Base-by-base conservation (phyloP, 2,329 filamentous ascomycete species). In the Elsinoe batatas region DNA sequence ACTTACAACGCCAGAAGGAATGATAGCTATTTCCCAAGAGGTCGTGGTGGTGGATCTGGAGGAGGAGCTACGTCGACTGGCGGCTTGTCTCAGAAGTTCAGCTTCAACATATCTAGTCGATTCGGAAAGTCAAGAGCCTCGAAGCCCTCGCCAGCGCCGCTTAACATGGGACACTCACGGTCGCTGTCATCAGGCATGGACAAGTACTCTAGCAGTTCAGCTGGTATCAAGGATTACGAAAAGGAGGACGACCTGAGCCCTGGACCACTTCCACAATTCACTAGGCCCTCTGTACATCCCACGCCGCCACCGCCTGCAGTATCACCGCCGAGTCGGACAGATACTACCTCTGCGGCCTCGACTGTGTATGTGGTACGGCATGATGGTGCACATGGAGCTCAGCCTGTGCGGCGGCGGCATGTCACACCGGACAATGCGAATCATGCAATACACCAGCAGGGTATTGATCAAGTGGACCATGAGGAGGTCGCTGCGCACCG, bases 331-430 rank as follows among this genome's bases (percentile, higher is more conserved):
- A 83, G 79, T 63, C 72, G 81, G 59, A 76, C 77, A 17, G 80
- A 84, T 61, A 82, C 79, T 1, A 78, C 76, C 5, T 84, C 80
- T 65, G 80, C 79, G 7, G 77, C 77, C 22, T 84, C 81, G 59
- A 84, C 82, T 1, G 77, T 83, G 3, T 84, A 85, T 63, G 77
- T 80, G 53, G 77, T 85, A 30, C 77, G 78, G 30, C 82, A 84
- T 62, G 79, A 83, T 62, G 74, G 79, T 12, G 71, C 78, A 7
- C 69, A 71, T 13, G 76, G 74, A 50, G 71, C 72, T 56, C 77
- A 68, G 37, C 66, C 65, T 12, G 62, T 69, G 3, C 58, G 67
- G 7, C 60, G 67, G 17, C 59, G 64, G 26, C 54, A 61, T 2
- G 61, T 57, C 2, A 56, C 46, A 11, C 37, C 36, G 12, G 38